Conservation (phyloP, 192 early-diverging fungal species). For the Fimicolochytrium jonesii region DNA sequence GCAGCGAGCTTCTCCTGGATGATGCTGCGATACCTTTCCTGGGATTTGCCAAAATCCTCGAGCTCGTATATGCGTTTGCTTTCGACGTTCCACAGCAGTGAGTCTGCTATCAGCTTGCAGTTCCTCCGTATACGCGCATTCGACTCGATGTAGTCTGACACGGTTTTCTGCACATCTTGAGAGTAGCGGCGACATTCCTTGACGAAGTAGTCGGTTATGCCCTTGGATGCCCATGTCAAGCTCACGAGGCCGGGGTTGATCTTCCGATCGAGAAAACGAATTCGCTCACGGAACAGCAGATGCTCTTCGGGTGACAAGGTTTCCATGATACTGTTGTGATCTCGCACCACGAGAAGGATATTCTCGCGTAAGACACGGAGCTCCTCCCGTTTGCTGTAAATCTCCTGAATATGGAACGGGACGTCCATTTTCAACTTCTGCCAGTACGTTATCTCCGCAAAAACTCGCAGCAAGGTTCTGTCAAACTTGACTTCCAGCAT, state of each 20-base stretch:
- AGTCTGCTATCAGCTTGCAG: conserved; percentile 50
- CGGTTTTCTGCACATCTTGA: conserved; percentile 57
- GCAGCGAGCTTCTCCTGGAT: conserved; percentile 40
- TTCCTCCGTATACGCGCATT: conserved; percentile 42
- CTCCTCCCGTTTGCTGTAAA: conserved; percentile 58
- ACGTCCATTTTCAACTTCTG: conserved; percentile 60
- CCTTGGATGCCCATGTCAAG: conserved; percentile 56
- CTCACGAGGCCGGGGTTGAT: conserved; percentile 58
- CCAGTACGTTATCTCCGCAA: conserved; percentile 55
- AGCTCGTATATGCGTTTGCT: conserved; percentile 60
- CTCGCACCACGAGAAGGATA: conserved; percentile 57
- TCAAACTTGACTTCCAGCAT: conserved; percentile 61
- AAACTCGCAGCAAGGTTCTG: conserved; percentile 47
- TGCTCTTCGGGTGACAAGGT: conserved; percentile 51
- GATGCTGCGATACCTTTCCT: conserved; percentile 34
- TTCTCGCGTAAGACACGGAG: conserved; percentile 56
- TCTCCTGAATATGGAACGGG: conserved; percentile 60
- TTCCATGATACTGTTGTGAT: conserved; percentile 62
- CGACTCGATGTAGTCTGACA: conserved; percentile 48
- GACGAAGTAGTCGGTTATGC: conserved; percentile 62
- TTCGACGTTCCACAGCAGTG: conserved; percentile 55
- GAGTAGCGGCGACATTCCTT: conserved; percentile 60
- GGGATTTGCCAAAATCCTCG: conserved; percentile 49
- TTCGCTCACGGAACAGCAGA: conserved; percentile 53
- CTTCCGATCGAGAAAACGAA: conserved; percentile 60